Conservation (phyloP, 805 yeast species). For the Candida anglica region DNA sequence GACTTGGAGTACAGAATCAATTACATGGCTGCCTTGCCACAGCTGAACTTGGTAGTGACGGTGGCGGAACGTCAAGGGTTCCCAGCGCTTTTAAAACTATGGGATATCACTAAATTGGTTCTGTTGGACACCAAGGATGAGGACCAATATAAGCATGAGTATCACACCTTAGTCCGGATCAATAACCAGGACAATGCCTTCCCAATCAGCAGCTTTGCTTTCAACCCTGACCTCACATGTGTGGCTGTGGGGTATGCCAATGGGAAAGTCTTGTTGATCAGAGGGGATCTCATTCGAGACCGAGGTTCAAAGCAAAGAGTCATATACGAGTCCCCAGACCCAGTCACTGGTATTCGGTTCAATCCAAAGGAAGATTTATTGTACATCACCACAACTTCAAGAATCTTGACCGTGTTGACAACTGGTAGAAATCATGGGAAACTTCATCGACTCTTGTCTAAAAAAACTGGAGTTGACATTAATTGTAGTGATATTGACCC, state of each 20-base stretch:
- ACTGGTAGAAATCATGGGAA: conserved; percentile 74
- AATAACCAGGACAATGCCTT: conserved; percentile 71
- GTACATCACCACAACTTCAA: conserved; percentile 73
- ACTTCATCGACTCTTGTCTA: conserved; percentile 46
- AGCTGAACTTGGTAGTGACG: conserved; percentile 56
- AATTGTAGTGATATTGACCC: conserved; percentile 43
- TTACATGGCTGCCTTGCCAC: conserved; percentile 45
- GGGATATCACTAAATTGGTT: conserved; percentile 60
- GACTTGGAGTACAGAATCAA: conserved; percentile 63
- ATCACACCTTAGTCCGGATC: conserved; percentile 59
- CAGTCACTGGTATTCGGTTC: conserved; percentile 74
- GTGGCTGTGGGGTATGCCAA: conserved; percentile 77
- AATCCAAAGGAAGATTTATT: conserved; percentile 47
- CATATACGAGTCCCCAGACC: conserved; percentile 70
- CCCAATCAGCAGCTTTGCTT: conserved; percentile 68
- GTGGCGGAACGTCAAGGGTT: conserved; percentile 72
- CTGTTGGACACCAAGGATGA: conserved; percentile 9
- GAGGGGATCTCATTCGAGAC: conserved; percentile 88
- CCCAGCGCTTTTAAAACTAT: conserved; percentile 65
- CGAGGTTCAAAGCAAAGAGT: conserved; percentile 85
- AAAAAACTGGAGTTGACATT: conserved; percentile 45
- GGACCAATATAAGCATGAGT: conserved; percentile 30
- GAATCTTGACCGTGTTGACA: conserved; percentile 67
- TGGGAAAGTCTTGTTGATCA: conserved; percentile 73
- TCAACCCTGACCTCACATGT: conserved; percentile 54